phyloP scores from a whole-genome alignment of 2,329 filamentous ascomycete species.

The Chaetomium sp. region DNA sequence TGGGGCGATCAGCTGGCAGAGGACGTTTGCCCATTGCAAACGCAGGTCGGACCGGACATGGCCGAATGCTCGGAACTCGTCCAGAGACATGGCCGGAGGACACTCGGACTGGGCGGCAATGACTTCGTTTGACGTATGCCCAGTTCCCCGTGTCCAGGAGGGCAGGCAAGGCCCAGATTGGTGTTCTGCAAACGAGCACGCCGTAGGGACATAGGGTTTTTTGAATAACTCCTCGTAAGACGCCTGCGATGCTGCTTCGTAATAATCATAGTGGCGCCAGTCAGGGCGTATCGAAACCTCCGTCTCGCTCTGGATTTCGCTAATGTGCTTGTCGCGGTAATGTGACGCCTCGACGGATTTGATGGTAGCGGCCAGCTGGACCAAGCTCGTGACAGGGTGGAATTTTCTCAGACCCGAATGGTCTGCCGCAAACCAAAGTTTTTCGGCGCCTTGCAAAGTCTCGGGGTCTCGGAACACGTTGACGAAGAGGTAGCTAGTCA shows the following conservation, averaged over 20 bases:
- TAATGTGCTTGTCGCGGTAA: conserved; percentile 27
- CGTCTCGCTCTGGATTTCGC: not conserved
- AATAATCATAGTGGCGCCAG: conserved; percentile 23
- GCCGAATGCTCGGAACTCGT: conserved; percentile 58
- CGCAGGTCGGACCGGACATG: conserved; percentile 50
- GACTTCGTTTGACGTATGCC: conserved; percentile 50
- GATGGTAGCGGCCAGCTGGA: conserved; percentile 24
- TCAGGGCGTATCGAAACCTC: conserved; percentile 21
- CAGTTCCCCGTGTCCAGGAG: conserved; percentile 21
- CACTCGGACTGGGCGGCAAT: conserved; percentile 54
- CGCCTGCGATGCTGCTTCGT: not conserved
- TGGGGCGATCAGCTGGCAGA: conserved; percentile 51
- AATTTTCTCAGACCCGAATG: conserved; percentile 11
- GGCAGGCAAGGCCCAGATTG: not conserved
- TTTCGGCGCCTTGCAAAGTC: not conserved
- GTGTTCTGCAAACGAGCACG: conserved; percentile 28
- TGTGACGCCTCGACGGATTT: conserved; percentile 29
- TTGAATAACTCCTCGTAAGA: not conserved
- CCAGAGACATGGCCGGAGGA: conserved; percentile 50
- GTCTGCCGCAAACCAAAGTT: conserved; percentile 6
- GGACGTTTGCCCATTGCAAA: conserved; percentile 60
- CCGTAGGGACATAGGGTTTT: conserved; percentile 3
- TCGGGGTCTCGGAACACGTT: not conserved
- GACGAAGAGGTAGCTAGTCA: conserved; percentile 15
- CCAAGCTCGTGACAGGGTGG: conserved; percentile 8